Base-by-base conservation (phyloP, 1,284 basidiomycete genomes). In the Papiliotrema laurentii region DNA sequence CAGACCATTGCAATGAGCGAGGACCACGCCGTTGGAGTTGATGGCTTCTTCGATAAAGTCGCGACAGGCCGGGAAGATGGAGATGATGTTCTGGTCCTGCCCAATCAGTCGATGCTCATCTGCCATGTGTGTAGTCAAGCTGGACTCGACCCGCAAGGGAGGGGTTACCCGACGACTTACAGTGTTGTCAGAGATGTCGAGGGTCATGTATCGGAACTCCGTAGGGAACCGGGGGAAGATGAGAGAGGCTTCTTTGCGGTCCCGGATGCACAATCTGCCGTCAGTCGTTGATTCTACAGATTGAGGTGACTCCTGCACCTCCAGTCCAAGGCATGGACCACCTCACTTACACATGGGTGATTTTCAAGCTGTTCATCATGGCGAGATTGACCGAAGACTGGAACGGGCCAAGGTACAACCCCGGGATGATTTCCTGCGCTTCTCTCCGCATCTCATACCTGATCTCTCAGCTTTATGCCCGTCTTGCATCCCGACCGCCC, bases 401-500 rank as follows among this genome's bases (percentile, higher is more conserved):
- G 59, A 92, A 89, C 1, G 91, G 90, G 0, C 92, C 92, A 2
- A 96, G 81, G 38, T 83, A 80, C 35, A 97, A 80, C 10, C 83
- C 83, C 2, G 89, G 89, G 0, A 94, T 77, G 60, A 96, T 91
- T 71, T 91, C 83, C 74, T 97, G 92, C 57, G 89, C 90, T 66
- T 93, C 85, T 38, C 91, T 77, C 36, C 92, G 80, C 92, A 96
- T 96, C 71, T 96, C 91, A 65, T 96, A 96, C 66, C 89, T 92
- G n/a, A n/a, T n/a, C n/a, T n/a, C n/a, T n/a, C n/a, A n/a, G n/a
- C n/a, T n/a, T n/a, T n/a, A n/a, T n/a, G n/a, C n/a, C n/a, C n/a
- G n/a, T n/a, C n/a, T n/a, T n/a, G n/a, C n/a, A 25, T n/a, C 26
- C 13, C 33, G 28, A 43, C n/a, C 9, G 22, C 6, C 6, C 19